phyloP scores from a whole-genome alignment of 106 monocot genomes.

The Triglochin maritima region DNA sequence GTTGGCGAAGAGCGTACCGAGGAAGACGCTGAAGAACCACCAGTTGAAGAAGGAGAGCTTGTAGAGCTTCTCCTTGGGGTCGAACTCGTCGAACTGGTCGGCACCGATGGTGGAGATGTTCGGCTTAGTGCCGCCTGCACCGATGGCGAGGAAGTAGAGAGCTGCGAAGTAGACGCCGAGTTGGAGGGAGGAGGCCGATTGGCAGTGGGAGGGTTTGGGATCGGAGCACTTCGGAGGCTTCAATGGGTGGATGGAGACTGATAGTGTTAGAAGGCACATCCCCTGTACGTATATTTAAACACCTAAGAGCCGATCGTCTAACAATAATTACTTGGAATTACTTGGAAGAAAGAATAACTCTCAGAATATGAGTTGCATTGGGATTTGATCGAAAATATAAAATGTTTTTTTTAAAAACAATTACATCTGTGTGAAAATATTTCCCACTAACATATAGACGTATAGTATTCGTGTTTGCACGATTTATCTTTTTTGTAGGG shows the following conservation, averaged over 20 bases:
- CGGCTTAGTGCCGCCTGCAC: slow-evolving; percentile 13
- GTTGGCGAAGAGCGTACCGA: slow-evolving; percentile 19
- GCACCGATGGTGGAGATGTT: slow-evolving; percentile 16
- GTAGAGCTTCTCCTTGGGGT: not conserved
- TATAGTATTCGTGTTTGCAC: too few relatives aligned
- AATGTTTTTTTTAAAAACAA: too few relatives aligned
- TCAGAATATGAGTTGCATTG: too few relatives aligned
- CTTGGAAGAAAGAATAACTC: too few relatives aligned
- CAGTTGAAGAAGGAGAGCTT: slow-evolving; percentile 22
- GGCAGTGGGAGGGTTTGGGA: not conserved
- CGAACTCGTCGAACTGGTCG: slow-evolving; percentile 13
- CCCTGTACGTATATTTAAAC: too few relatives aligned
- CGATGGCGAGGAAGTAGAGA: slow-evolving; percentile 5
- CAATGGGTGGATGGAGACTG: slow-evolving; percentile 7
- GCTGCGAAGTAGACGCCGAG: slow-evolving; percentile 12
- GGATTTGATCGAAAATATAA: too few relatives aligned
- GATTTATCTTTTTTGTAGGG: too few relatives aligned
- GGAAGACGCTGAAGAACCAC: slow-evolving; percentile 16
- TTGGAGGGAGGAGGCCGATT: slow-evolving; percentile 5
- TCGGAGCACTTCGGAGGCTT: slow-evolving; percentile 5
- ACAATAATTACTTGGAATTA: not conserved
- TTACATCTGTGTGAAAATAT: too few relatives aligned
- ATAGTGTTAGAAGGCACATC: slow-evolving; percentile 6
- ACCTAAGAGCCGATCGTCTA: not conserved
- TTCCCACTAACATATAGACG: too few relatives aligned